Base-by-base conservation (phyloP, 805 yeast species). In the Phaffomyces thermotolerans region DNA sequence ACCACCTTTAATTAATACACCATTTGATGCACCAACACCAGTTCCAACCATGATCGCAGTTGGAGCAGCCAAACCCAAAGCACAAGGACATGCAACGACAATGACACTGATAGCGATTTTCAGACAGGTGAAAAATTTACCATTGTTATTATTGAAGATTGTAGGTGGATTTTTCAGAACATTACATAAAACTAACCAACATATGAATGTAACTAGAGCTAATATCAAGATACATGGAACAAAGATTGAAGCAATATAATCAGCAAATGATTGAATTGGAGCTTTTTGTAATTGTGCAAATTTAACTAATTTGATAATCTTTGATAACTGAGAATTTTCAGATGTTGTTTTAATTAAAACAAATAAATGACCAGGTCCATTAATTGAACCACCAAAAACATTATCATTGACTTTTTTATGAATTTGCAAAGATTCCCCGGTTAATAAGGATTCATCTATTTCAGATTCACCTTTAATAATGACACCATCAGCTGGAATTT, bases 31-130 rank as follows among this genome's bases (percentile, higher is more conserved):
- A 34, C 96, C 98, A 20, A 88, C 83, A 34, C 99, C 99, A 2
- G 98, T 91, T 8, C 97, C 99, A 2, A 93, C 99, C 97, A 95
- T 93, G 10, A 93, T 87, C 0, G 98, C 98, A 2, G 99, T 95
- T 2, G 99, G 99, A 0, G 98, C 95, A 4, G 97, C 97, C 40
- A 93, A 71, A 3, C 99, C 99, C 22, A 93, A 66, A 0, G 99
- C 98, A 72, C 99, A 93, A 0, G 99, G 99, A 64, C 99, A 93
- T 2, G 99, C 99, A 40, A 93, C 97, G 10, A 93, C 96, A 50
- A 95, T 77, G 6, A 93, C 99, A 7, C 95, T 81, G 24, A 93
- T 91, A 6, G 95, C 82, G 37, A 90, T 73, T 54, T 84, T 80
- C 44, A 95, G 63, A 57, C 91, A 82, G 5, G 76, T 76, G 59